phyloP scores from a whole-genome alignment of 2,329 filamentous ascomycete genomes.

The Seiridium unicorne region DNA sequence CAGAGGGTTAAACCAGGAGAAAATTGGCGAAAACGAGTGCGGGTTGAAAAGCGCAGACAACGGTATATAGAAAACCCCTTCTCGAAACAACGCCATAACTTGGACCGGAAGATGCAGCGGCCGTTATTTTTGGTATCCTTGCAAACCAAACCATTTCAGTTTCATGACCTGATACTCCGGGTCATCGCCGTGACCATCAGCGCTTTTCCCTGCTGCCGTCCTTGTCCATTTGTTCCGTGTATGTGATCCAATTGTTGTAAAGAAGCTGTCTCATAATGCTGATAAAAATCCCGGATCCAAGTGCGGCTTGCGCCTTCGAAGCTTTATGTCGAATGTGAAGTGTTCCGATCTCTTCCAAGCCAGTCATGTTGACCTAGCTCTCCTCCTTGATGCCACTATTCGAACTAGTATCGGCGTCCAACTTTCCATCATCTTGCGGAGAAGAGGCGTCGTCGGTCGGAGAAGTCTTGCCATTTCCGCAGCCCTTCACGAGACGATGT shows the following conservation, averaged over 20 bases:
- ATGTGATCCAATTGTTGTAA: neutral
- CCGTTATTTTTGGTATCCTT: slow-evolving; percentile 1
- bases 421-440: slow-evolving; percentile 19
- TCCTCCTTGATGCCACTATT: slow-evolving; percentile 1
- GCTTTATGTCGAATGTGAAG: neutral
- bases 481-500: slow-evolving; percentile 65
- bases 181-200: neutral
- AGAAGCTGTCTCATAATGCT: neutral
- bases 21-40: neutral
- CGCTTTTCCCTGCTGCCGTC: neutral
- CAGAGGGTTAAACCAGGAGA: neutral
- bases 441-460: slow-evolving; percentile 17
- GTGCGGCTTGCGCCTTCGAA: neutral
- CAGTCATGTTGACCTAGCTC: neutral
- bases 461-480: slow-evolving; percentile 40
- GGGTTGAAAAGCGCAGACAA: neutral
- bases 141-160: neutral
- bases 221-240: neutral
- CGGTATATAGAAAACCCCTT: neutral
- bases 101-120: neutral
- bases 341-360: neutral
- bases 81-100: neutral
- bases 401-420: slow-evolving; percentile 14
- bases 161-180: neutral
- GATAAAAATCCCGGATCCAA: neutral